Evolutionary conservation across 768 basidiomycete species (phyloP).

Genomic region (Amanita jacksonii): DNA sequence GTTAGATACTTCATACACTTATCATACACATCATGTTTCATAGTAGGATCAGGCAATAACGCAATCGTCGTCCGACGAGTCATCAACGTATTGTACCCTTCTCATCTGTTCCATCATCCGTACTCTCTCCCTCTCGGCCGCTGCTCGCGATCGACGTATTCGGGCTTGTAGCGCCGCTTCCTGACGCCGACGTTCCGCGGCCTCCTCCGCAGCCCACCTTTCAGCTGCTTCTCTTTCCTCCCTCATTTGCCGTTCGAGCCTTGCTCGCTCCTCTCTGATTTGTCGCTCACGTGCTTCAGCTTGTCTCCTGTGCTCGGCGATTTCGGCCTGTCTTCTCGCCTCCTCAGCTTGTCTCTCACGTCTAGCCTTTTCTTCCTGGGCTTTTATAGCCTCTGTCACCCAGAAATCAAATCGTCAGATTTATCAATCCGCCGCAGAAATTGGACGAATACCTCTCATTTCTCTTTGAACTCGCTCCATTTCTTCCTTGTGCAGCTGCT

Average conservation of each 20-base stretch:
- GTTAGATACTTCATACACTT: no score
- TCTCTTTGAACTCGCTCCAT: constrained; percentile 35
- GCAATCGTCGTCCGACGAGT: no score
- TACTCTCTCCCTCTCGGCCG: no score
- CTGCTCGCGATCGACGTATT: no score
- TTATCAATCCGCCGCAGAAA: no score
- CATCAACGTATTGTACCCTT: no score
- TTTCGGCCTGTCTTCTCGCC: constrained; percentile 31
- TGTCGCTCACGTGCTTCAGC: constrained; percentile 29
- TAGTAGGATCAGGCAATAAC: no score
- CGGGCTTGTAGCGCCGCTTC: constrained; percentile 11
- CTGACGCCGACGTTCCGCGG: constrained; percentile 12
- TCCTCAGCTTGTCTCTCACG: constrained; percentile 31
- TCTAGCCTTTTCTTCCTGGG: constrained; percentile 37
- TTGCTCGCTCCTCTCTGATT: constrained; percentile 22
- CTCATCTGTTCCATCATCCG: no score
- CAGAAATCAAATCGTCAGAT: background rate
- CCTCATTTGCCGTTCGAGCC: constrained; percentile 20
- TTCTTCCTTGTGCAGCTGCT: constrained; percentile 37
- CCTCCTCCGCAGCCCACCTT: constrained; percentile 10
- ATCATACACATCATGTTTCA: no score
- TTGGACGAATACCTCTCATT: constrained; percentile 23
- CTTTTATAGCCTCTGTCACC: constrained; percentile 24
- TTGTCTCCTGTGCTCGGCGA: constrained; percentile 29
- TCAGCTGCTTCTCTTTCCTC: constrained; percentile 16